Base-by-base conservation (phyloP, 2,329 filamentous ascomycete species). In the Penicillium sp. region DNA sequence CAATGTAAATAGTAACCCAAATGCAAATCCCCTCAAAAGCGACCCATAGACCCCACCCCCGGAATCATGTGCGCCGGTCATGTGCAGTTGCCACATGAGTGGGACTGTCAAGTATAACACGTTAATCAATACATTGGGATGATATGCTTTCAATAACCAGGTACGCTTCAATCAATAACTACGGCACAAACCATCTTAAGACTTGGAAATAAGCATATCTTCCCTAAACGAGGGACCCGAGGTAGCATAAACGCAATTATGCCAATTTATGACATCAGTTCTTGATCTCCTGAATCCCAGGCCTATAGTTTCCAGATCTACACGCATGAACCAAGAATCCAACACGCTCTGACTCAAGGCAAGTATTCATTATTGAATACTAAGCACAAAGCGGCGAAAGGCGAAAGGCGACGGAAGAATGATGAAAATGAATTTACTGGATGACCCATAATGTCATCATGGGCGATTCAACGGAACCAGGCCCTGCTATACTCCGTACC, bases 381-480 rank as follows among this genome's bases (percentile, higher is more conserved):
- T 24, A 10, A 21, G 40, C 13, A 43, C n/a, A n/a, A 21, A 27
- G 24, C 24, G 45, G 24, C 24, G 38, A 50, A 32, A 39, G 39
- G 34, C 27, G 24, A 22, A 48, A 43, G 16, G 18, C 7, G 13
- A 38, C 41, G 6, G 40, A 46, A 24, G 18, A 53, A 57, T 62
- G 53, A 62, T 63, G 54, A 53, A 60, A 58, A 36, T 43, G 52
- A 54, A 53, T 48, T 47, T 49, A 45, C 18, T 18, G 18, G 18
- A 18, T 45, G n/a, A 52, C 44, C 24, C 45, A 48, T 55, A 41
- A 31, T 56, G 60, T 62, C 61, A 61, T 57, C 36, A 59, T 61
- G 55, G 59, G 54, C 54, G 53, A 50, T 31, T 24, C 32, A 39
- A 22, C 36, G 52, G 46, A 50, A 47, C 32, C 14, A 21, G 27